Evolutionary conservation across 495 filamentous ascomycete genomes (phyloP).

Genomic region (Aspergillus sclerotioniger): DNA sequence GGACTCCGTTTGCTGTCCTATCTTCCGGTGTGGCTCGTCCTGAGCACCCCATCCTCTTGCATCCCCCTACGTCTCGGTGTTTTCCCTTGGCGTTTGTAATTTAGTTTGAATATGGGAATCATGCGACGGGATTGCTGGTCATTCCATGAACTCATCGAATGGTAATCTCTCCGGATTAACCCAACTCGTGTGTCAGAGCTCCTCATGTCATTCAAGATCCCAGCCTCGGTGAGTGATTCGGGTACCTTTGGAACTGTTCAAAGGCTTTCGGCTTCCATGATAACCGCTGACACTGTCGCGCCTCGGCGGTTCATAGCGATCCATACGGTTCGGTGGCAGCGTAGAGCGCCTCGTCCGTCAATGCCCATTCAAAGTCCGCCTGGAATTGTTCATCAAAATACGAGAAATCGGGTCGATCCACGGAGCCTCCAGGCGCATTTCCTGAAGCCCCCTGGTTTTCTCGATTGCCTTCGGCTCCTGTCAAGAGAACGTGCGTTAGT

Average conservation of each 20-base stretch:
- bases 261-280: background rate
- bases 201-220: background rate
- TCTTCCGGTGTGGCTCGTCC: too few relatives aligned
- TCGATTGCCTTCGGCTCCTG: constrained; percentile 15
- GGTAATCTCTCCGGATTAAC: too few relatives aligned
- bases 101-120: too few relatives aligned
- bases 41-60: too few relatives aligned
- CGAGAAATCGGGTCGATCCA: constrained; percentile 25
- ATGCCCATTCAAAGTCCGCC: constrained; percentile 38
- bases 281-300: constrained; percentile 8
- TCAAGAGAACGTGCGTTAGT: constrained; percentile 5
- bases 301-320: constrained; percentile 18
- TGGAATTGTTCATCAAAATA: constrained; percentile 40
- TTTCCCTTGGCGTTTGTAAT: too few relatives aligned
- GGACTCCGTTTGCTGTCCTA: too few relatives aligned
- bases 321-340: constrained; percentile 22
- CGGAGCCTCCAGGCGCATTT: background rate
- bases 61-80: too few relatives aligned
- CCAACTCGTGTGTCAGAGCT: background rate
- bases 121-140: too few relatives aligned
- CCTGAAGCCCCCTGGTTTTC: constrained; percentile 11
- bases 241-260: background rate
- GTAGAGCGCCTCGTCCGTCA: constrained; percentile 32
- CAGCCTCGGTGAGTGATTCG: background rate
- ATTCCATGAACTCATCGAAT: background rate